Conservation (phyloP, 768 basidiomycete species). For the Lactifluus echinatus region DNA sequence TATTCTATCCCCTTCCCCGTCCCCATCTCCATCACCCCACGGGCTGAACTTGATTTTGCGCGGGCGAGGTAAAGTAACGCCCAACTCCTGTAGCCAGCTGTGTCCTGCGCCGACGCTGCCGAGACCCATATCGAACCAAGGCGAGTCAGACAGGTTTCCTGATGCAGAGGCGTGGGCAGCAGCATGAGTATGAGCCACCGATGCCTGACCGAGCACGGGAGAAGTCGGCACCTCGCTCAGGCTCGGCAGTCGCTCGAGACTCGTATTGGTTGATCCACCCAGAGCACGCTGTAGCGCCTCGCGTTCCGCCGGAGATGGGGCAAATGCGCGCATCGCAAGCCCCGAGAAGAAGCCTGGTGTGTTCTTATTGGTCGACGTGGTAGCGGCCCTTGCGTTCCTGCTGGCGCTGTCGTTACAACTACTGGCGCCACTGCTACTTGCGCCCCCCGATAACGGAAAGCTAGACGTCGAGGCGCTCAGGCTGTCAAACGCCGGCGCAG, state of each 20-base stretch:
- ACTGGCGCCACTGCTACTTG: not conserved
- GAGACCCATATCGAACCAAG: conserved; percentile 9
- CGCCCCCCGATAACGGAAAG: not conserved
- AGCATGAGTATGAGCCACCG: not conserved
- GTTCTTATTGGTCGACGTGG: not conserved
- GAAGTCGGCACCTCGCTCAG: conserved; percentile 71
- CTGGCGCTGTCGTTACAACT: not conserved
- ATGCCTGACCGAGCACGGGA: conserved; percentile 44
- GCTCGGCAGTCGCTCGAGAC: conserved; percentile 70
- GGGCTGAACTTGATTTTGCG: conserved; percentile 72
- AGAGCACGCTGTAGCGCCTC: conserved; percentile 76
- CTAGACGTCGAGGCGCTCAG: conserved; percentile 15
- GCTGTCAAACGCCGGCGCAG: conserved; percentile 20
- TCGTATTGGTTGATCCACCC: conserved; percentile 63
- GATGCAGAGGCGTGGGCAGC: not conserved
- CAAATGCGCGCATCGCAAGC: conserved; percentile 65
- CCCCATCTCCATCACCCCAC: conserved; percentile 65
- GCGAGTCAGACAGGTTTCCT: conserved; percentile 21
- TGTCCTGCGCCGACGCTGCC: conserved; percentile 32
- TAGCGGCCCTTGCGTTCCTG: not conserved
- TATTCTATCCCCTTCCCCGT: conserved; percentile 27
- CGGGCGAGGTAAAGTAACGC: conserved; percentile 44
- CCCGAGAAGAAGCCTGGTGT: conserved; percentile 27
- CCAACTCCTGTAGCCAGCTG: conserved; percentile 47
- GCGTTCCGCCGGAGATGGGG: conserved; percentile 81